These are phyloP conservation scores for Rhodotorula sp. DNA, from an alignment of 1,284 basidiomycete genomes.

Conservation along the genomic window DNA sequence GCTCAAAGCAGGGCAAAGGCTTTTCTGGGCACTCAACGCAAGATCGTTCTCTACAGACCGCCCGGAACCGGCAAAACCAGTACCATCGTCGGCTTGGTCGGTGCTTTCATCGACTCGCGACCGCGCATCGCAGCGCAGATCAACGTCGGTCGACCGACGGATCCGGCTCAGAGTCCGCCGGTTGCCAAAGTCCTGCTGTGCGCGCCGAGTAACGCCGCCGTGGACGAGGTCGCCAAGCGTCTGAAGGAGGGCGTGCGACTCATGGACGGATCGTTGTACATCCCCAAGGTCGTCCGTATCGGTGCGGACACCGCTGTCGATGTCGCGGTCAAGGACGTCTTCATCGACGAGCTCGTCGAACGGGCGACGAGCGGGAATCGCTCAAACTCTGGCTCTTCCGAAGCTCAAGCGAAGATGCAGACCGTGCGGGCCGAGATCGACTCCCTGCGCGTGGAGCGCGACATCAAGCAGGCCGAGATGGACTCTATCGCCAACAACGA, in stretches of 20 bases:
- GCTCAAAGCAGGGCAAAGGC: not conserved
- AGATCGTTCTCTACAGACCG: slow-evolving; percentile 59
- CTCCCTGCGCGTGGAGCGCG: slow-evolving; percentile 60
- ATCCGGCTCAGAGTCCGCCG: slow-evolving; percentile 50
- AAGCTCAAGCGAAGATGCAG: slow-evolving; percentile 54
- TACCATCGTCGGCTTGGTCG: slow-evolving; percentile 93
- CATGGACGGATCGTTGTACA: slow-evolving; percentile 58
- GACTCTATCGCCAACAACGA: slow-evolving; percentile 44
- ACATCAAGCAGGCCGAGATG: slow-evolving; percentile 66
- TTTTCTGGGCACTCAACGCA: not conserved
- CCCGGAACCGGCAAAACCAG: slow-evolving; percentile 99
- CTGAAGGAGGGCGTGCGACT: slow-evolving; percentile 74
- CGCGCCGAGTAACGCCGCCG: slow-evolving; percentile 97
- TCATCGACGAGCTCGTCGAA: slow-evolving; percentile 84
- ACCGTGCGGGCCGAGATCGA: slow-evolving; percentile 58
- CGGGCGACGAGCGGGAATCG: slow-evolving; percentile 54
- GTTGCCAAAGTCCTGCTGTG: slow-evolving; percentile 80
- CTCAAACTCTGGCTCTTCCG: slow-evolving; percentile 44
- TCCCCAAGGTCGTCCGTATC: slow-evolving; percentile 82
- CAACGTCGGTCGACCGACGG: slow-evolving; percentile 26
- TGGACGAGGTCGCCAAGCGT: slow-evolving; percentile 91
- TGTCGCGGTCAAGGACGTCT: slow-evolving; percentile 78
- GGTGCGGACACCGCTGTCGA: slow-evolving; percentile 80
- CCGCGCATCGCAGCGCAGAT: slow-evolving; percentile 32
- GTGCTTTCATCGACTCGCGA: slow-evolving; percentile 63